Conservation (phyloP, 768 basidiomycete species). For the Kockovaella imperatae region DNA sequence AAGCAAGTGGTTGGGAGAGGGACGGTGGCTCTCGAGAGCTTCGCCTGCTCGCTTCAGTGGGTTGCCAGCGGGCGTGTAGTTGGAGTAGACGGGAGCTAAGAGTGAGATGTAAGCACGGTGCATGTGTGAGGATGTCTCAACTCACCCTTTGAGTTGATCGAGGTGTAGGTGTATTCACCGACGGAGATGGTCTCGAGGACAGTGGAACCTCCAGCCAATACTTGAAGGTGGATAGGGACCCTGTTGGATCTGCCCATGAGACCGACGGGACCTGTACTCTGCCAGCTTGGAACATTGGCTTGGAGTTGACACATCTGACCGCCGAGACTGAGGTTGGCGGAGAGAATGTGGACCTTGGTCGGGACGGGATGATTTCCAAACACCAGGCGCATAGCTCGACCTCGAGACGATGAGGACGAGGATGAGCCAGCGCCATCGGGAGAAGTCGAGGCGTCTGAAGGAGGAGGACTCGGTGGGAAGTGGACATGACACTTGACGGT, state of each 20-base stretch:
- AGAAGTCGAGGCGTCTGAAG: slow-evolving; percentile 57
- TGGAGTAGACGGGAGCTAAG: slow-evolving; percentile 1
- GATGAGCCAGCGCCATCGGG: slow-evolving; percentile 60
- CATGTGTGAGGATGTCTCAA: neutral
- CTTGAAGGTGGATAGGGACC: slow-evolving; percentile 30
- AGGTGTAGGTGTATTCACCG: slow-evolving; percentile 26
- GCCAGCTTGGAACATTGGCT: slow-evolving; percentile 21
- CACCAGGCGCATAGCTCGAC: slow-evolving; percentile 64
- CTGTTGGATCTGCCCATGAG: slow-evolving; percentile 13
- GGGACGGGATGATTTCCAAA: slow-evolving; percentile 61
- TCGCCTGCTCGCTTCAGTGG: slow-evolving; percentile 32
- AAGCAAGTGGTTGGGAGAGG: slow-evolving; percentile 14
- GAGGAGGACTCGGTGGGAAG: slow-evolving; percentile 49
- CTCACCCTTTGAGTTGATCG: slow-evolving; percentile 14
- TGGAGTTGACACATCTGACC: slow-evolving; percentile 41
- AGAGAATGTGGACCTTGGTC: slow-evolving; percentile 54
- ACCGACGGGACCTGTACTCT: slow-evolving; percentile 49
- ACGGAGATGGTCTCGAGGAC: slow-evolving; percentile 23
- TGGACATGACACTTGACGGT: slow-evolving; percentile 59
- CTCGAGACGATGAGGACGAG: slow-evolving; percentile 51
- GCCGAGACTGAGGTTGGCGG: slow-evolving; percentile 56
- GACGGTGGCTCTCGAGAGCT: slow-evolving; percentile 19
- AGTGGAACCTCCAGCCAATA: slow-evolving; percentile 18
- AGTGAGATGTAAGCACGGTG: neutral
- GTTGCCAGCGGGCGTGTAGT: slow-evolving; percentile 2